A percentile compares a stretch with the other conserved stretches of the same genome.
These are phyloP conservation scores for Rachicladosporium sp. DNA, from an alignment of 2,329 filamentous ascomycete genomes.

Conservation along the genomic window DNA sequence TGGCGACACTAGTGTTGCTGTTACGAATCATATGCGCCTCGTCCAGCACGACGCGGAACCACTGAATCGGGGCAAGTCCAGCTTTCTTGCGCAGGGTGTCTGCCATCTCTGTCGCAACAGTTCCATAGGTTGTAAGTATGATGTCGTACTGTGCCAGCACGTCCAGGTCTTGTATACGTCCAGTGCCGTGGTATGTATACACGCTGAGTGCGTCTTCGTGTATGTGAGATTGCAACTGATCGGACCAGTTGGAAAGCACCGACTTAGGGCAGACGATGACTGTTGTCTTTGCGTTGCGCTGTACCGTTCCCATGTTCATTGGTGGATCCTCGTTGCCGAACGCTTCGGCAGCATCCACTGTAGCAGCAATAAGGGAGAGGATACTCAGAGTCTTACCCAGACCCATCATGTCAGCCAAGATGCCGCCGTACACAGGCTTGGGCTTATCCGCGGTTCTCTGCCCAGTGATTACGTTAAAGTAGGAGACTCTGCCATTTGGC, in stretches of 20 bases:
- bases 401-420: slow-evolving; percentile 41
- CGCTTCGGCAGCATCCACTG: slow-evolving; percentile 46
- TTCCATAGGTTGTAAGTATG: slow-evolving; percentile 87
- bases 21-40: slow-evolving; percentile 94
- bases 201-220: slow-evolving; percentile 51
- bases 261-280: slow-evolving; percentile 81
- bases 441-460: slow-evolving; percentile 34
- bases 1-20: slow-evolving; percentile 66
- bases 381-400: slow-evolving; percentile 57
- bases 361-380: slow-evolving; percentile 60
- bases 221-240: slow-evolving; percentile 78
- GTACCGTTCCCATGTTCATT: slow-evolving; percentile 23
- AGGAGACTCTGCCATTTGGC: slow-evolving; percentile 48
- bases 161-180: slow-evolving; percentile 55
- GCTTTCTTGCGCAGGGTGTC: slow-evolving; percentile 31
- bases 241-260: slow-evolving; percentile 87
- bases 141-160: slow-evolving; percentile 65
- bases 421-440: slow-evolving; percentile 29
- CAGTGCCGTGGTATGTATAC: slow-evolving; percentile 78
- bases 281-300: slow-evolving; percentile 63
- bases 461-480: slow-evolving; percentile 77
- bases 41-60: slow-evolving; percentile 88
- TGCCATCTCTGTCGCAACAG: slow-evolving; percentile 58
- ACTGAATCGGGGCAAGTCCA: slow-evolving; percentile 67
- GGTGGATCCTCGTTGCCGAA: slow-evolving; percentile 47